Percentiles rank a stretch among this genome's conserved stretches.
Evolutionary conservation across 1,284 basidiomycete genomes (phyloP).

Genomic region (Macrocybe sp.): DNA sequence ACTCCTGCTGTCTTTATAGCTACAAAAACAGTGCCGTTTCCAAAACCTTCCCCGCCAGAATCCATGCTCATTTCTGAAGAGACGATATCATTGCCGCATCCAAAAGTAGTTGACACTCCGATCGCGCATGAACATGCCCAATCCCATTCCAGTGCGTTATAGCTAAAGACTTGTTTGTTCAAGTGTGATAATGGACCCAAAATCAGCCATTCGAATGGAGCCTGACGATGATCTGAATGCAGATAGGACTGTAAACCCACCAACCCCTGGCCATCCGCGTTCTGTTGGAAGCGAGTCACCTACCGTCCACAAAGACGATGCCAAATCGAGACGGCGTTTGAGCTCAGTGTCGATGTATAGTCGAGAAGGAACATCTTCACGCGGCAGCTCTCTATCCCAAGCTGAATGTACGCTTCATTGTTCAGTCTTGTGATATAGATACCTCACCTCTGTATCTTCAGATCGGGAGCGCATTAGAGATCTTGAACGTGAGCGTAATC

Average conservation of each 20-base stretch:
- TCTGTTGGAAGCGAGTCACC: conserved; percentile 20
- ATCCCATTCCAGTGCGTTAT: no score
- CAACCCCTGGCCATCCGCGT: conserved; percentile 22
- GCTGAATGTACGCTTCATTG: conserved; percentile 34
- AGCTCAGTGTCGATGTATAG: no score
- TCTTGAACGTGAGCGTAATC: conserved; percentile 34
- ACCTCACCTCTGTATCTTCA: conserved; percentile 12
- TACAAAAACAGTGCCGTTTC: background rate
- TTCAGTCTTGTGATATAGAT: no score
- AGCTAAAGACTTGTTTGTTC: no score
- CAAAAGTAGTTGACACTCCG: no score
- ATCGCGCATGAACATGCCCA: no score
- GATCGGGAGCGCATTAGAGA: conserved; percentile 41
- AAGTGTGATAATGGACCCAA: no score
- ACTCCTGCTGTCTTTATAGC: conserved; percentile 18
- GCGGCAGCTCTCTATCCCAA: conserved; percentile 41
- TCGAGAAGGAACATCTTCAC: conserved; percentile 22
- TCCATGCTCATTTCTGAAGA: conserved; percentile 9
- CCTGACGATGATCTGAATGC: no score
- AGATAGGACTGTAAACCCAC: conserved; percentile 4
- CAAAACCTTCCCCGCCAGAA: conserved; percentile 11
- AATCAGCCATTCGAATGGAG: no score
- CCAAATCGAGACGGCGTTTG: no score
- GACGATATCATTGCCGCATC: no score
- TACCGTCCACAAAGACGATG: background rate